Evolutionary conservation across 208 protist genomes (phyloP), one percentile per base, ranked within the genome.

Genomic region (Novymonas esmeraldas): DNA sequence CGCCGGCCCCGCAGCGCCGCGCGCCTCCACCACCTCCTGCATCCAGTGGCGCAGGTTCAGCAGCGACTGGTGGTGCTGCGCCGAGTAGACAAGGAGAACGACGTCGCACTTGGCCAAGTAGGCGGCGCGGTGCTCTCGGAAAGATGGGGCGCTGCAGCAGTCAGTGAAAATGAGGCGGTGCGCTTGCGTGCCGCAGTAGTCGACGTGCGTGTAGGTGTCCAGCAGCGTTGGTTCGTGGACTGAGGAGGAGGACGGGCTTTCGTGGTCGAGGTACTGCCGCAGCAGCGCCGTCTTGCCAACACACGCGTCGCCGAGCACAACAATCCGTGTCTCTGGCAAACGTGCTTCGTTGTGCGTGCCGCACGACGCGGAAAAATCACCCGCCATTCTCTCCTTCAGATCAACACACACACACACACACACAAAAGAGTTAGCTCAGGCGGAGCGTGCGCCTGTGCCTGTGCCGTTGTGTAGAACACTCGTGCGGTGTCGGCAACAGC

Each of bases 41-140:
- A 72, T 68, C 63, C 70, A 78, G 18, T 64, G 39, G 11, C 50
- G 51, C 41, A 90, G 60, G 50, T 63, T 69, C 22, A 55, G 31
- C 20, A 91, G 64, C 16, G 80, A 81, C 20, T 82, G 45, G 46
- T 41, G 78, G 50, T 80, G 64, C 13, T 59, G 76, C 11, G 73
- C 80, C 14, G 82, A 87, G 75, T 90, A 94, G n/a, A 94, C 73
- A 54, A 94, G 60, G 1, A 94, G 28, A 14, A 89, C 56, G 2
- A 81, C 67, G 50, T 86, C 73, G 26, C 84, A 87, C 36, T 57
- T 79, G 6, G 71, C 45, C 24, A 93, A 49, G 57, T 93, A 90
- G 11, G 82, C 62, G 6, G 76, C 67, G 16, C 84, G 84, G 56
- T 90, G 83, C 29, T 73, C 50, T 10, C 31, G 52, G 56, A 89